These are phyloP conservation scores for Geopyxis carbonaria DNA, from an alignment of 495 filamentous ascomycete genomes.

Conservation along the genomic window DNA sequence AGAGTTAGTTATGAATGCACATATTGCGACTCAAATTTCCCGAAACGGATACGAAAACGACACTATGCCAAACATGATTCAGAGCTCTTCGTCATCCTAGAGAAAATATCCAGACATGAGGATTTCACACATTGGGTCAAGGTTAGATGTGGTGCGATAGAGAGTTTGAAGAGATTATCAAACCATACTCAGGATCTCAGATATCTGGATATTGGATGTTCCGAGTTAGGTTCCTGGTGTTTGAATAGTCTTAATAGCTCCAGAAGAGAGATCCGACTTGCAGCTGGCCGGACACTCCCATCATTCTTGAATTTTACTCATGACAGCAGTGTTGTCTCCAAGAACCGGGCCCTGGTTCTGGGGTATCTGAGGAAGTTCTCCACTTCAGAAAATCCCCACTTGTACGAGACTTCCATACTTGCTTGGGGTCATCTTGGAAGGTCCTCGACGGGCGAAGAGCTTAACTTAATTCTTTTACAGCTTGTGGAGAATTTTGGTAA, in stretches of 20 bases:
- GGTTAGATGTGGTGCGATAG: constrained; percentile 54
- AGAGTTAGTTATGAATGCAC: constrained; percentile 19
- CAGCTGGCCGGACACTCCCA: constrained; percentile 49
- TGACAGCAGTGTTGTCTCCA: constrained; percentile 28
- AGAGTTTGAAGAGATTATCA: constrained; percentile 48
- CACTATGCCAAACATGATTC: constrained; percentile 27
- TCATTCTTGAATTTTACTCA: constrained; percentile 43
- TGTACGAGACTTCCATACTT: constrained; percentile 71
- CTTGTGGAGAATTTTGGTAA: constrained; percentile 78
- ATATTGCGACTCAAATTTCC: constrained; percentile 30
- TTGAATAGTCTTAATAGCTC: constrained; percentile 66
- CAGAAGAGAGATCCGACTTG: constrained; percentile 66
- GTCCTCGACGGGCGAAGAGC: constrained; percentile 57
- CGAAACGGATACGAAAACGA: constrained; percentile 8
- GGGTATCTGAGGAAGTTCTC: constrained; percentile 53
- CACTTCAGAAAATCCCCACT: constrained; percentile 40
- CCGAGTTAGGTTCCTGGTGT: constrained; percentile 58
- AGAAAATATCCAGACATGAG: constrained; percentile 37
- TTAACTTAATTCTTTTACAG: constrained; percentile 67
- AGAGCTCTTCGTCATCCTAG: constrained; percentile 37
- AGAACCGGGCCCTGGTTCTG: constrained; percentile 51
- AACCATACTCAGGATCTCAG: constrained; percentile 40
- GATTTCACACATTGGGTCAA: constrained; percentile 42
- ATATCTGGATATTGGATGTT: constrained; percentile 48
- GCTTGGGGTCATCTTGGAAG: constrained; percentile 67